A percentile compares a stretch with the other conserved stretches of the same genome.
phyloP scores from a whole-genome alignment of 2,329 filamentous ascomycete species.

The Arthrinium puccinioides region DNA sequence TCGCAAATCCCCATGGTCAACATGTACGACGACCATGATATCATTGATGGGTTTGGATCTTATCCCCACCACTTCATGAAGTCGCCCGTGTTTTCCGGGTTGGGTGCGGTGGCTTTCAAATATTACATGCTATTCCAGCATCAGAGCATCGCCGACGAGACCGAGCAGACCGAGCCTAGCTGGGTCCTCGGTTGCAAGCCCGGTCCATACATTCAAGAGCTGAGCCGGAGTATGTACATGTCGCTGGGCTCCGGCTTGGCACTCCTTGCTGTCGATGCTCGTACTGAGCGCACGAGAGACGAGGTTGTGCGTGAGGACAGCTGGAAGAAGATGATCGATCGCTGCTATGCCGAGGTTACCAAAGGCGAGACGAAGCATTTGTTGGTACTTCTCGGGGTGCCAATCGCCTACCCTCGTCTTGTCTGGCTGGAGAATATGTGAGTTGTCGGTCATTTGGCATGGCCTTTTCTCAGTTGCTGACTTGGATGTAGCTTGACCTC shows the following conservation, averaged over 20 bases:
- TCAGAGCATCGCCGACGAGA: conserved; percentile 77
- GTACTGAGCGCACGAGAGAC: conserved; percentile 80
- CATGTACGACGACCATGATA: conserved; percentile 93
- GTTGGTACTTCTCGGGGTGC: conserved; percentile 78
- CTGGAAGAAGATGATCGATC: conserved; percentile 80
- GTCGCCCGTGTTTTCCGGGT: conserved; percentile 78
- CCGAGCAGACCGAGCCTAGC: conserved; percentile 76
- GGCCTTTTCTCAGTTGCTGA: conserved; percentile 19
- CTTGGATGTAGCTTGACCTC: conserved; percentile 64
- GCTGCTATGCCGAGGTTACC: conserved; percentile 73
- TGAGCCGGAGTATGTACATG: conserved; percentile 81
- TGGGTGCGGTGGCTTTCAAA: conserved; percentile 91
- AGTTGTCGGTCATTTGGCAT: conserved; percentile 21
- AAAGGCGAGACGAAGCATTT: conserved; percentile 85
- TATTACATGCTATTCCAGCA: conserved; percentile 99
- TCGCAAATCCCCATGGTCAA: conserved; percentile 98
- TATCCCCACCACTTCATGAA: conserved; percentile 90
- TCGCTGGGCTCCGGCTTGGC: conserved; percentile 71
- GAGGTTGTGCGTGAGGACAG: conserved; percentile 75
- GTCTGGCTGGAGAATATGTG: conserved; percentile 67
- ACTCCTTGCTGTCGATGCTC: conserved; percentile 81
- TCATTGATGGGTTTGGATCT: conserved; percentile 86
- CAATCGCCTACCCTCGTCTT: conserved; percentile 71
- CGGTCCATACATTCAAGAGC: conserved; percentile 85
- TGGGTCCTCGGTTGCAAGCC: conserved; percentile 76